A percentile compares a stretch with the other conserved stretches of the same genome.
Evolutionary conservation across 257 asterid genomes (phyloP).

Genomic region (Lavandula angustifolia): DNA sequence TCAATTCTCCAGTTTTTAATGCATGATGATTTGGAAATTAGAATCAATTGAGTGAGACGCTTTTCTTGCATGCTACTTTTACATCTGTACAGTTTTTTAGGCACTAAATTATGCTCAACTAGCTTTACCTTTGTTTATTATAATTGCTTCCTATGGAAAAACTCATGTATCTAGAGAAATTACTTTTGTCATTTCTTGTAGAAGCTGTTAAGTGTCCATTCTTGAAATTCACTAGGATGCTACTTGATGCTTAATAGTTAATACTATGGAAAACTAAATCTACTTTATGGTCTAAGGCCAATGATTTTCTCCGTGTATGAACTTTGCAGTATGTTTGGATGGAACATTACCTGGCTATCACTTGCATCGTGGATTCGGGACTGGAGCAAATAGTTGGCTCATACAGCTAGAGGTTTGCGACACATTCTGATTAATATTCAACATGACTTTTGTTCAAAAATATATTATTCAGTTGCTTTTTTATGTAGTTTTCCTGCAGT

Average conservation of each 20-base stretch:
- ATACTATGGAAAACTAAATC: neutral
- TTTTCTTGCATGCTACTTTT: slow-evolving; percentile 30
- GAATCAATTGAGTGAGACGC: slow-evolving; percentile 31
- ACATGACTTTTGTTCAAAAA: neutral
- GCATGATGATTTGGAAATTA: slow-evolving; percentile 19
- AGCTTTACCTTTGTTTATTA: slow-evolving; percentile 17
- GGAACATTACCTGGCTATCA: slow-evolving; percentile 94
- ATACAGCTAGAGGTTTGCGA: slow-evolving; percentile 86
- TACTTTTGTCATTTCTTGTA: neutral
- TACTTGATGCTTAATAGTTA: neutral
- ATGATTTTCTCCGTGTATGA: slow-evolving; percentile 23
- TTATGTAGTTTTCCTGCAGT: neutral
- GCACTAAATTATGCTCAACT: slow-evolving; percentile 28
- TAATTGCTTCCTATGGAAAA: slow-evolving; percentile 12
- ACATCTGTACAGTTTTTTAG: slow-evolving; percentile 8
- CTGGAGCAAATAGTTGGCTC: slow-evolving; percentile 93
- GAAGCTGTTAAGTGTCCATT: neutral
- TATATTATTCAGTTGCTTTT: neutral
- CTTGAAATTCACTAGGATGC: slow-evolving; percentile 5
- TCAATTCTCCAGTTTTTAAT: slow-evolving; percentile 24
- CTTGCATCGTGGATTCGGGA: slow-evolving; percentile 76
- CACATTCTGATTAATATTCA: neutral
- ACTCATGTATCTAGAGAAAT: neutral
- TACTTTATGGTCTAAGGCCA: neutral
- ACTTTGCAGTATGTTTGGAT: slow-evolving; percentile 80